Percentiles rank a stretch among this genome's conserved stretches.
Conservation (phyloP, 139 green algal species). For the Monoraphidium neglectum region DNA sequence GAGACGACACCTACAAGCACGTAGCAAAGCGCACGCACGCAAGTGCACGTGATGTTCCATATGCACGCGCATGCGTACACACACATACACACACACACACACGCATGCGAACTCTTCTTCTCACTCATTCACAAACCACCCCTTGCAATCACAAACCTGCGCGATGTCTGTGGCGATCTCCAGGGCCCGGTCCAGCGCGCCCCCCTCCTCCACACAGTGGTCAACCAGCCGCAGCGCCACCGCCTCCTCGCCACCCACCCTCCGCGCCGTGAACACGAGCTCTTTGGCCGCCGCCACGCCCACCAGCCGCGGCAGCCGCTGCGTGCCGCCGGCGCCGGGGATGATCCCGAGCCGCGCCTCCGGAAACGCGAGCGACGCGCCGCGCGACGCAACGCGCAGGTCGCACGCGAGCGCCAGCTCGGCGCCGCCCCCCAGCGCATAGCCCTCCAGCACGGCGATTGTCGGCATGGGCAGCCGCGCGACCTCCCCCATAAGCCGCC, state of each 20-base stretch:
- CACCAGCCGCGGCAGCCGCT: constrained; percentile 80
- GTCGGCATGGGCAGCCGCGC: constrained; percentile 73
- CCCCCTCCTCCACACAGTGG: constrained; percentile 42
- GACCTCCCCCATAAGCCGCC: constrained; percentile 62
- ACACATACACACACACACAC: too few species aligned
- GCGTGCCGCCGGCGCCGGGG: constrained; percentile 78
- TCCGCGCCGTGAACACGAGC: constrained; percentile 75
- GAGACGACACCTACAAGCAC: too few species aligned
- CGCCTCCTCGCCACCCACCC: constrained; percentile 55
- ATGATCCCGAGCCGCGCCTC: constrained; percentile 81
- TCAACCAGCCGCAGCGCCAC: constrained; percentile 60
- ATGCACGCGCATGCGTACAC: too few species aligned
- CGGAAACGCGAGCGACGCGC: constrained; percentile 22
- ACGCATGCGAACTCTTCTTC: too few species aligned
- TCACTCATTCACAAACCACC: too few species aligned
- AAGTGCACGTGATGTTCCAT: too few species aligned
- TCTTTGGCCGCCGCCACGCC: constrained; percentile 74
- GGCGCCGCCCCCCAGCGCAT: constrained; percentile 78
- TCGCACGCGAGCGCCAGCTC: constrained; percentile 89
- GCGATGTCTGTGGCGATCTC: constrained; percentile 22
- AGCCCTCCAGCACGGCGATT: constrained; percentile 64
- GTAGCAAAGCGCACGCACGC: too few species aligned
- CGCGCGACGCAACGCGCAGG: constrained; percentile 54
- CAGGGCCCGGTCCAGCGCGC: constrained; percentile 11
- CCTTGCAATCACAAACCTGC: constrained; percentile 2